Evolutionary conservation across 495 filamentous ascomycete genomes (phyloP).

Genomic region (Neurospora tetraspora): DNA sequence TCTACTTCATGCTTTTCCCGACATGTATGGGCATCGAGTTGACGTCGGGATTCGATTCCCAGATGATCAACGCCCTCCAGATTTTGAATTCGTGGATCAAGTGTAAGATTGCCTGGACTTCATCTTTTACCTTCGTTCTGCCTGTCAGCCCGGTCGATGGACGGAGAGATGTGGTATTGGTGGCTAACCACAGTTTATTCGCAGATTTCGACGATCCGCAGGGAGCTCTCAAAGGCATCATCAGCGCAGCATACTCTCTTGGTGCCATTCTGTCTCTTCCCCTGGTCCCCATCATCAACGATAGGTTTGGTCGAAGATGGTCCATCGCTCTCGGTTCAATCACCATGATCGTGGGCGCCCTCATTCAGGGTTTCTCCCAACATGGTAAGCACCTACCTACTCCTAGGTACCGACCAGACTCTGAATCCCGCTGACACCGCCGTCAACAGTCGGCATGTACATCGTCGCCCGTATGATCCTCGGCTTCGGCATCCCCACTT

Average conservation of each 20-base stretch:
- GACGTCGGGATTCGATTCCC: slow-evolving; percentile 62
- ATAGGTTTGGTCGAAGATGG: slow-evolving; percentile 48
- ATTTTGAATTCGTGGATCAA: slow-evolving; percentile 44
- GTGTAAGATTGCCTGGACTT: slow-evolving; percentile 26
- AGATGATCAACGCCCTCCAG: slow-evolving; percentile 62
- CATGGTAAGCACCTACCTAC: slow-evolving; percentile 19
- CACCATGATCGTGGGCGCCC: slow-evolving; percentile 49
- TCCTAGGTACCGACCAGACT: not conserved
- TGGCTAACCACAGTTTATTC: not conserved
- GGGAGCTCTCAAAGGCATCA: slow-evolving; percentile 33
- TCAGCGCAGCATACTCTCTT: slow-evolving; percentile 40
- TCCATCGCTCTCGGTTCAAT: slow-evolving; percentile 49
- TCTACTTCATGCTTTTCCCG: slow-evolving; percentile 54
- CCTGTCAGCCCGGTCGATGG: not conserved
- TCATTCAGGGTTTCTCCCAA: slow-evolving; percentile 35
- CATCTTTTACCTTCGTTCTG: not conserved
- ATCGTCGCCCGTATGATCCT: slow-evolving; percentile 55
- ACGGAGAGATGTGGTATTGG: not conserved
- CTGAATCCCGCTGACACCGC: not conserved
- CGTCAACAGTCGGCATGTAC: slow-evolving; percentile 44
- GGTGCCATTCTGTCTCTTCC: slow-evolving; percentile 49
- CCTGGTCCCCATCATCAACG: slow-evolving; percentile 46
- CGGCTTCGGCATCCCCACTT: slow-evolving; percentile 55
- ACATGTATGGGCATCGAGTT: slow-evolving; percentile 62
- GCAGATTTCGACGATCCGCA: slow-evolving; percentile 29